Percentiles rank a stretch among this genome's conserved stretches.
These are phyloP conservation scores for Eutrema heterophyllum DNA, from an alignment of 345 rosid genomes.

Conservation along the genomic window DNA sequence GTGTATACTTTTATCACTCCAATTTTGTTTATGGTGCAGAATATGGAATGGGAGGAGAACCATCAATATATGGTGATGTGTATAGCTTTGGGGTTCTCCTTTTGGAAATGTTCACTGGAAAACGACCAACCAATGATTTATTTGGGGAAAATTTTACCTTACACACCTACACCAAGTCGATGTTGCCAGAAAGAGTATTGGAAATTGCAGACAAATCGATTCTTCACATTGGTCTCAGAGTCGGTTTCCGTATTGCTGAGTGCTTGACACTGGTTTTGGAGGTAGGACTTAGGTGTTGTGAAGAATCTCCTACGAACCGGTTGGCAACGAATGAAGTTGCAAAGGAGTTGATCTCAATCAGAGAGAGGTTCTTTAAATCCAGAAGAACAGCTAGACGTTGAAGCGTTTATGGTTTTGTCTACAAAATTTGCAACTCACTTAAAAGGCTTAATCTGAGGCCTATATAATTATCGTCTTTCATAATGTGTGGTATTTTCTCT, in stretches of 20 bases:
- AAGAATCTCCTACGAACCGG: constrained; percentile 6
- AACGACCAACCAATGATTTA: constrained; percentile 21
- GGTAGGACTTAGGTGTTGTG: constrained; percentile 24
- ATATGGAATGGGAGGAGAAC: constrained; percentile 29
- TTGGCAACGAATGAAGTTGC: not conserved
- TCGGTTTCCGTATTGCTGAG: not conserved
- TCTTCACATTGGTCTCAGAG: not conserved
- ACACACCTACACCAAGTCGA: not conserved
- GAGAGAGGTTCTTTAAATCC: not conserved
- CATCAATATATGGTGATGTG: constrained; percentile 14
- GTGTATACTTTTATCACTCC: not conserved
- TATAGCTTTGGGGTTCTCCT: not conserved
- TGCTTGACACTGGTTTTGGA: not conserved
- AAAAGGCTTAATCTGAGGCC: not conserved
- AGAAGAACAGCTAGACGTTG: not conserved
- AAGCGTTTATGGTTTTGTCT: not conserved
- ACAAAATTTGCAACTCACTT: not conserved
- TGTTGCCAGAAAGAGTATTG: not conserved
- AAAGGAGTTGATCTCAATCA: constrained; percentile 14
- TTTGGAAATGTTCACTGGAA: not conserved
- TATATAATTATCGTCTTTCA: not conserved
- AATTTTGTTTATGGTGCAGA: constrained; percentile 1
- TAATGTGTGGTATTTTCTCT: too few species aligned
- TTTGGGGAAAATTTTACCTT: constrained; percentile 23
- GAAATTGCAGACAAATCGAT: constrained; percentile 4